These are phyloP conservation scores for Macadamia tetraphylla DNA, from an alignment of 164 flowering plant species.

Conservation along the genomic window DNA sequence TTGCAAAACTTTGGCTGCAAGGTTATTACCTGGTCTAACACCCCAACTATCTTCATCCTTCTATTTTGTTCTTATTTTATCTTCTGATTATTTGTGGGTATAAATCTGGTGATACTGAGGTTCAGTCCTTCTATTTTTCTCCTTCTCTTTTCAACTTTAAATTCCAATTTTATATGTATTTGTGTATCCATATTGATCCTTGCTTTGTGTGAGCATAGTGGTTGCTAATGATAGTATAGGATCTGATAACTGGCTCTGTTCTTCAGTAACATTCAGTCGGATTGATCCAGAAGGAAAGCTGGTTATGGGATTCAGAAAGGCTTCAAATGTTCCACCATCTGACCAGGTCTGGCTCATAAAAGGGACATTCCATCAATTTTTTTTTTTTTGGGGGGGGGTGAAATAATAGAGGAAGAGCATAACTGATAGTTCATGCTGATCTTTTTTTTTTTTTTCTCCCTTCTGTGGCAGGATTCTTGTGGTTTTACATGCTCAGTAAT, in stretches of 20 bases:
- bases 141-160: too few relatives aligned
- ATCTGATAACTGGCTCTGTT: constrained; percentile 4
- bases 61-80: background rate
- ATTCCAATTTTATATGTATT: too few relatives aligned
- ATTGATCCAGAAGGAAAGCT: constrained; percentile 87
- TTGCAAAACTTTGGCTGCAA: background rate
- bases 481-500: background rate
- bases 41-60: too few relatives aligned
- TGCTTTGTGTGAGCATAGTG: background rate
- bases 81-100: too few relatives aligned
- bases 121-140: too few relatives aligned
- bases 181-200: background rate
- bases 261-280: constrained; percentile 87
- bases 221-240: background rate
- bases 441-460: background rate
- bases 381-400: background rate
- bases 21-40: background rate
- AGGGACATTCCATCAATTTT: background rate
- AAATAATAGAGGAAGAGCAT: background rate
- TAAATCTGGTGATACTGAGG: too few relatives aligned
- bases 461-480: background rate
- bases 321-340: constrained; percentile 42
- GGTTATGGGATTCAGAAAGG: constrained; percentile 92
- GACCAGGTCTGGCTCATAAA: constrained; percentile 49
- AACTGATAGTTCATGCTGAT: background rate